phyloP scores from a whole-genome alignment of 1,284 basidiomycete genomes.

The Heliocybe sulcata region DNA sequence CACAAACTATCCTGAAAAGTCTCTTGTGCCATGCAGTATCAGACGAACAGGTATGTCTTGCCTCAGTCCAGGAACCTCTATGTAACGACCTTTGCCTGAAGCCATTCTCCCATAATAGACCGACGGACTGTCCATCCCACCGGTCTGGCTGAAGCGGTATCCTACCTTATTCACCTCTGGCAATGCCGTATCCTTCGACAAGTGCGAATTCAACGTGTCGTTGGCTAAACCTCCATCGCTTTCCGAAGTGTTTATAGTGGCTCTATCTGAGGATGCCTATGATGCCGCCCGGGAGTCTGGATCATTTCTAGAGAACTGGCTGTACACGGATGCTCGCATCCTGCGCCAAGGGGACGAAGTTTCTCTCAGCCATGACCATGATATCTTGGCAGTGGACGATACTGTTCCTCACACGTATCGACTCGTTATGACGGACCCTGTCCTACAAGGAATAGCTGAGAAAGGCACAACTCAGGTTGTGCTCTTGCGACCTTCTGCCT shows the following conservation, averaged over 20 bases:
- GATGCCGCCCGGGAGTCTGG: conserved; percentile 19
- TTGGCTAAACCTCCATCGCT: conserved; percentile 16
- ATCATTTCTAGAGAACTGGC: conserved; percentile 29
- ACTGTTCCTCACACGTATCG: conserved; percentile 26
- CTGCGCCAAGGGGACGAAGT: conserved; percentile 34
- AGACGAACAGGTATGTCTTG: conserved; percentile 9
- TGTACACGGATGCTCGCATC: conserved; percentile 31
- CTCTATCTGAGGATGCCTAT: conserved; percentile 38
- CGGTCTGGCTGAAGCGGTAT: not conserved
- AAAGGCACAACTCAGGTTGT: conserved; percentile 51
- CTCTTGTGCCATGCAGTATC: not conserved
- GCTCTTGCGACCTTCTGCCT: conserved; percentile 17
- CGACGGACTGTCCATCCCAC: not conserved
- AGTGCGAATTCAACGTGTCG: not conserved
- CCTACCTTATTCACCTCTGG: not conserved
- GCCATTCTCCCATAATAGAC: not conserved
- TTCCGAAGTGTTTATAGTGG: conserved; percentile 39
- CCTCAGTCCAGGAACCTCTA: not conserved
- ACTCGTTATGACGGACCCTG: conserved; percentile 57
- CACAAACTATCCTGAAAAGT: not conserved
- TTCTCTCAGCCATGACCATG: conserved; percentile 14
- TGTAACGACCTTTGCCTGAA: not conserved
- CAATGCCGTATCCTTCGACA: not conserved
- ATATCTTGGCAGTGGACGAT: conserved; percentile 14
- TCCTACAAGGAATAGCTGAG: conserved; percentile 59